Percentiles rank a stretch among this genome's conserved stretches.
Conservation (phyloP, 306 rosid species). For the Coriaria nepalensis region DNA sequence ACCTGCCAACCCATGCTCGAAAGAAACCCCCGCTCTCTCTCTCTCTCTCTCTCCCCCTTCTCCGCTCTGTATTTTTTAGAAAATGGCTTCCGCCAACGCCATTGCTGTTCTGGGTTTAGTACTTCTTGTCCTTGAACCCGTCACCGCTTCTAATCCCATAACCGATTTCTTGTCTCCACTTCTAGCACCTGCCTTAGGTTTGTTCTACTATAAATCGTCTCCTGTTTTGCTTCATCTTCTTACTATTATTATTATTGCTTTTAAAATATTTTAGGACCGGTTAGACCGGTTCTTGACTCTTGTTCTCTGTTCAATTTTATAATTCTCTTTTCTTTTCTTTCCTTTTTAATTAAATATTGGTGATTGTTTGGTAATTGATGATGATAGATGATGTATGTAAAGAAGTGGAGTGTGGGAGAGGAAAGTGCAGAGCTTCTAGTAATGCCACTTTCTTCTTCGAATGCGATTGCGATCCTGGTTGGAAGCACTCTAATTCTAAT, state of each 20-base stretch:
- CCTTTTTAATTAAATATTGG: background rate
- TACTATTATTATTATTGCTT: background rate
- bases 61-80: background rate
- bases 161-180: slow-evolving; percentile 38
- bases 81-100: slow-evolving; percentile 34
- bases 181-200: slow-evolving; percentile 55
- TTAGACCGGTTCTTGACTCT: no score
- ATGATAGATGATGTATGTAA: slow-evolving; percentile 59
- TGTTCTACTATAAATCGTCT: slow-evolving; percentile 4
- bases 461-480: slow-evolving; percentile 65
- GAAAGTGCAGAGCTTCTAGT: slow-evolving; percentile 55
- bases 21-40: background rate
- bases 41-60: slow-evolving; percentile 9
- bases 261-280: background rate
- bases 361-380: slow-evolving; percentile 1
- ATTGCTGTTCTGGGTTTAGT: slow-evolving; percentile 14
- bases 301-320: background rate
- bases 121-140: slow-evolving; percentile 31
- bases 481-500: slow-evolving; percentile 43
- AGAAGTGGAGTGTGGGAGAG: slow-evolving; percentile 60
- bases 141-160: slow-evolving; percentile 14
- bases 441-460: slow-evolving; percentile 39
- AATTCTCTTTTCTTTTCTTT: background rate
- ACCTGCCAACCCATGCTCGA: no score
- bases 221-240: slow-evolving; percentile 4